Conservation (phyloP, 164 flowering plant species). For the Nymphaea thermarum region DNA sequence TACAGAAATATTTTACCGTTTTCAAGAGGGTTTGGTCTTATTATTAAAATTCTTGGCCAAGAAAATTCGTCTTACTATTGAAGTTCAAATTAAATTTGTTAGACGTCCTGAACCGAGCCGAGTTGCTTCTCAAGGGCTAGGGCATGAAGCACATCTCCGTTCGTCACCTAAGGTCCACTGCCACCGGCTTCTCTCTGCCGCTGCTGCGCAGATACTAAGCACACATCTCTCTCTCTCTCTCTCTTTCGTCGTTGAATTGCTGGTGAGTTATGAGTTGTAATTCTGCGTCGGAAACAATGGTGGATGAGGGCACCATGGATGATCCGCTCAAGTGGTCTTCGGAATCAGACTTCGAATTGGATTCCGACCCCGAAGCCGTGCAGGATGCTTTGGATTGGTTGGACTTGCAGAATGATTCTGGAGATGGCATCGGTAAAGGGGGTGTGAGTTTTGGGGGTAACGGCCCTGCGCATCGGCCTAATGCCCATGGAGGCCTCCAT, state of each 20-base stretch:
- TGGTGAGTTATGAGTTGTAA: conserved; percentile 2
- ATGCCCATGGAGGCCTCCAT: conserved; percentile 80
- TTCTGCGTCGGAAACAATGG: conserved; percentile 2
- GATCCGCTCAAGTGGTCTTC: conserved; percentile 50
- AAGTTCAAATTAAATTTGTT: no score
- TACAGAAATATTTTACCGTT: no score
- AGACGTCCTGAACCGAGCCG: no score
- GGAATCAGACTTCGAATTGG: conserved; percentile 52
- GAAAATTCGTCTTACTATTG: no score
- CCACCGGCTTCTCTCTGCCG: no score
- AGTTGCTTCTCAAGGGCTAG: no score
- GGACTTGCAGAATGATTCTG: conserved; percentile 50
- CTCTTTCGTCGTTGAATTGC: background rate
- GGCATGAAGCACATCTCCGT: no score
- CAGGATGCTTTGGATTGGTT: conserved; percentile 77
- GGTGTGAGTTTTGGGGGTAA: conserved; percentile 15
- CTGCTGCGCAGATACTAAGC: no score
- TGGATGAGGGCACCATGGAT: conserved; percentile 24
- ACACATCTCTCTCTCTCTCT: background rate
- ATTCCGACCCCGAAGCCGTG: background rate
- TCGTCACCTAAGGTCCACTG: no score
- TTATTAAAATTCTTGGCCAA: no score
- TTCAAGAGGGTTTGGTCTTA: no score
- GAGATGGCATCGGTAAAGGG: conserved; percentile 21
- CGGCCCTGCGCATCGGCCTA: conserved; percentile 55